Evolutionary conservation across 768 basidiomycete species (phyloP).

Genomic region (Brasilioporus rufonigricans): DNA sequence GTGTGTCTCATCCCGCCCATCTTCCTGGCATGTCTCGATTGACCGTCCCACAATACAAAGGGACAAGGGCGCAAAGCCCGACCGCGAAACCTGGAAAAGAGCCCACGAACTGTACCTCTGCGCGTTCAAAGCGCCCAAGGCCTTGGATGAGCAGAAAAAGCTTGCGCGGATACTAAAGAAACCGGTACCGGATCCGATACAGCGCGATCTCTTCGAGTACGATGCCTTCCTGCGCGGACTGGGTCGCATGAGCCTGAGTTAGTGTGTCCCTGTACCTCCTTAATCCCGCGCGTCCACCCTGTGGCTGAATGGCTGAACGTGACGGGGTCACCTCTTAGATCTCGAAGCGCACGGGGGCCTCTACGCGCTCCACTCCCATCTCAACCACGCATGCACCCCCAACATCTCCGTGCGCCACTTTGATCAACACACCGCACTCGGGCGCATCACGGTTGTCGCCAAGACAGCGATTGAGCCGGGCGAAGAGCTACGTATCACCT

Average conservation of each 20-base stretch:
- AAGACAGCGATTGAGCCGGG: conserved; percentile 59
- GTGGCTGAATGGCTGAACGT: neutral
- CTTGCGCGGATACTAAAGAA: conserved; percentile 54
- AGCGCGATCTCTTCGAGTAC: conserved; percentile 66
- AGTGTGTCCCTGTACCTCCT: conserved; percentile 26
- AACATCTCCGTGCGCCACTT: conserved; percentile 79
- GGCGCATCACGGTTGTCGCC: conserved; percentile 76
- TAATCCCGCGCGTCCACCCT: neutral
- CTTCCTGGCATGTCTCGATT: neutral
- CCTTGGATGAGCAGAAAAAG: conserved; percentile 51
- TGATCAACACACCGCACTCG: conserved; percentile 63
- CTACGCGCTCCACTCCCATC: conserved; percentile 80
- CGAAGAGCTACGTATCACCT: conserved; percentile 75
- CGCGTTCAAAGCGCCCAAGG: conserved; percentile 61
- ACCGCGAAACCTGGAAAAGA: conserved; percentile 64
- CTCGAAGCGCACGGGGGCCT: conserved; percentile 85
- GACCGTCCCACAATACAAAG: conserved; percentile 17
- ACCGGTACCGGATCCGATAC: conserved; percentile 45
- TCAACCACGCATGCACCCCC: conserved; percentile 84
- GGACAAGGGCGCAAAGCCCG: conserved; percentile 47
- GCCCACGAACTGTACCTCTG: conserved; percentile 56
- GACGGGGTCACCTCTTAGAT: conserved; percentile 39
- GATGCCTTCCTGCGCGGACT: conserved; percentile 71
- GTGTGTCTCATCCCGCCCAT: conserved; percentile 2
- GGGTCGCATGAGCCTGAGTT: conserved; percentile 80